Conservation (phyloP, 169 alveolate species). For the Eimeria necatrix region DNA sequence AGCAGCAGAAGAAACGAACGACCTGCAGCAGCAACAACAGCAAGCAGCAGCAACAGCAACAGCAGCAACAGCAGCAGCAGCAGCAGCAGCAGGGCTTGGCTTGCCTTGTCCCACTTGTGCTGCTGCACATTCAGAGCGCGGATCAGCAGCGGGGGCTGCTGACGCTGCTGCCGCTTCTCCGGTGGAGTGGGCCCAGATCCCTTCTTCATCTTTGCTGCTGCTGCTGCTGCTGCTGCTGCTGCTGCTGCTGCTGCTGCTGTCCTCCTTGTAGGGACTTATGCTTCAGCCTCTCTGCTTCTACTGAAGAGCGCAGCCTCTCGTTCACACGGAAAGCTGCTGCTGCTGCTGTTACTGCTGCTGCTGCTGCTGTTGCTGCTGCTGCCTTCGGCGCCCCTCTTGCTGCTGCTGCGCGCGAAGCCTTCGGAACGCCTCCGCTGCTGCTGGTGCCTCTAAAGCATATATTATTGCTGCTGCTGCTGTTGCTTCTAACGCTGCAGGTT, state of each 20-base stretch:
- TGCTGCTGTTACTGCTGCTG: conserved; percentile 19
- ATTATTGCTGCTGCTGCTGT: background rate
- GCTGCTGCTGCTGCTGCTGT: background rate
- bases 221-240: background rate
- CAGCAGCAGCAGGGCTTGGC: background rate
- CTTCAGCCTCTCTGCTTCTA: background rate
- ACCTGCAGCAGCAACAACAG: background rate
- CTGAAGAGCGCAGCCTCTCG: too few species aligned
- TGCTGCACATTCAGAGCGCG: background rate
- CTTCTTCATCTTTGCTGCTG: too few species aligned
- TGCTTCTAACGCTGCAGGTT: background rate
- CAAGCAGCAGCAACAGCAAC: conserved; percentile 1
- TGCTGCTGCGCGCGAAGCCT: background rate
- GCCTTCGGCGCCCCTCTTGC: background rate
- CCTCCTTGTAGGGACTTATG: background rate
- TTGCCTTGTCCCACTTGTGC: conserved; percentile 25
- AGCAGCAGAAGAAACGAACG: too few species aligned
- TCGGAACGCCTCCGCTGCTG: background rate
- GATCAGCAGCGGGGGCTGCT: background rate
- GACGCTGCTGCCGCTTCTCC: conserved; percentile 30
- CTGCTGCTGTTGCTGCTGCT: background rate
- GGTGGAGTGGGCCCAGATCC: too few species aligned
- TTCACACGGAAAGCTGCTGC: background rate
- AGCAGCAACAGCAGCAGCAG: conserved; percentile 22
- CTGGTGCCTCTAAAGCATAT: background rate